Percentiles rank a stretch among this genome's conserved stretches.
phyloP scores from a whole-genome alignment of 768 basidiomycete genomes.

The Mycena metata region DNA sequence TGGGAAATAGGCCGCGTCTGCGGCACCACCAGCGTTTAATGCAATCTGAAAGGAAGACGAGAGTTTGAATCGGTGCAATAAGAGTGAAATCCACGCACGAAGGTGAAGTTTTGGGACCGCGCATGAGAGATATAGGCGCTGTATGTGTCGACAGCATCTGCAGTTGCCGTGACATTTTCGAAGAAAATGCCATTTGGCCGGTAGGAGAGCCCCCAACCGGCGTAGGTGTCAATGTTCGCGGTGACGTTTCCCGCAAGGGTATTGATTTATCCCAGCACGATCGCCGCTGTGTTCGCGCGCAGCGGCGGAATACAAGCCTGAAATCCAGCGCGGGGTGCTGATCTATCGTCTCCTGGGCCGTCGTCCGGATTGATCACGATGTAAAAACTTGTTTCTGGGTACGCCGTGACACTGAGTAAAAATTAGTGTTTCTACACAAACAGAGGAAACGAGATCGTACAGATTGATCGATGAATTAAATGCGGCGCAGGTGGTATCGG shows the following conservation, averaged over 20 bases:
- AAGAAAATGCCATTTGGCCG: conserved; percentile 46
- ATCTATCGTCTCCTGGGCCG: neutral
- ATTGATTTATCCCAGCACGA: conserved; percentile 44
- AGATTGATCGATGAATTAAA: too few relatives aligned
- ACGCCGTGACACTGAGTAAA: conserved; percentile 36
- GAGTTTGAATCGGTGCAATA: neutral
- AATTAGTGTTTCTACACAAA: neutral
- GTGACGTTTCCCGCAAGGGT: conserved; percentile 33
- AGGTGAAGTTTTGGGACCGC: conserved; percentile 10
- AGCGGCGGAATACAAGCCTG: conserved; percentile 43
- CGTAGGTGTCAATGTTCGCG: conserved; percentile 44
- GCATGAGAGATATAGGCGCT: conserved; percentile 30
- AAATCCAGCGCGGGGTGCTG: conserved; percentile 31
- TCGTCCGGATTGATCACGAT: conserved; percentile 45
- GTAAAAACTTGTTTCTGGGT: conserved; percentile 42
- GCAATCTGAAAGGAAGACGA: conserved; percentile 7
- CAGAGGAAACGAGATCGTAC: neutral
- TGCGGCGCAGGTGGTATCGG: conserved; percentile 13
- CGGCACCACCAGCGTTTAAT: conserved; percentile 5
- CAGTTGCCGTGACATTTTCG: conserved; percentile 40
- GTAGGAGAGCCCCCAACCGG: conserved; percentile 41
- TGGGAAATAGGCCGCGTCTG: conserved; percentile 1
- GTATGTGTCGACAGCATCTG: conserved; percentile 27
- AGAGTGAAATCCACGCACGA: conserved; percentile 18
- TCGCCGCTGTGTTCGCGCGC: conserved; percentile 36